A percentile compares a stretch with the other conserved stretches of the same genome.
Evolutionary conservation across 108 stramenopile genomes (phyloP).

Genomic region (Craspedostauros australis): DNA sequence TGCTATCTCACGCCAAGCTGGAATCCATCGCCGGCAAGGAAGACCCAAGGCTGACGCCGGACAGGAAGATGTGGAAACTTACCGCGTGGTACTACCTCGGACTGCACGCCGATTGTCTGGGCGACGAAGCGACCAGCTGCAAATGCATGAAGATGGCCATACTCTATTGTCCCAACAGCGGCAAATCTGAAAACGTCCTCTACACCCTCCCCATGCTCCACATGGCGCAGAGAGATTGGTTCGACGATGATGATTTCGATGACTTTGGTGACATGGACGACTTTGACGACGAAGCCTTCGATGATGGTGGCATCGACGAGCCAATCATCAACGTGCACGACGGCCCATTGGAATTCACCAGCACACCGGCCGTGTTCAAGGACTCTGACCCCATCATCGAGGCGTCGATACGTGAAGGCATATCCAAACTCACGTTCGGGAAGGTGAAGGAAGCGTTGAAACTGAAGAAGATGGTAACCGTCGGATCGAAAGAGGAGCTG

Average conservation of each 20-base stretch:
- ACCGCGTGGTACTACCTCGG: slow-evolving; percentile 74
- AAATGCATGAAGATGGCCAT: slow-evolving; percentile 80
- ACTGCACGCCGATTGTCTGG: slow-evolving; percentile 68
- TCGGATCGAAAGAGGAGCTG: slow-evolving; percentile 57
- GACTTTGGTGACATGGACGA: neutral
- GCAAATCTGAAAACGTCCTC: slow-evolving; percentile 62
- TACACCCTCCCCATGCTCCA: slow-evolving; percentile 67
- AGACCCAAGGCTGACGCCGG: slow-evolving; percentile 7
- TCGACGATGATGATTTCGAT: slow-evolving; percentile 61
- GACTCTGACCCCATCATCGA: slow-evolving; percentile 27
- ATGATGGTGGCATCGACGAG: slow-evolving; percentile 3
- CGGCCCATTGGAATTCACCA: neutral
- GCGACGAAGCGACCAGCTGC: slow-evolving; percentile 52
- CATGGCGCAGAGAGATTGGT: slow-evolving; percentile 78
- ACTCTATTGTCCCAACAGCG: slow-evolving; percentile 33
- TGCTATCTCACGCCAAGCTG: slow-evolving; percentile 53
- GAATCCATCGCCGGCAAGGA: slow-evolving; percentile 44
- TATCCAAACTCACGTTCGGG: slow-evolving; percentile 39
- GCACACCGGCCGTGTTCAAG: neutral
- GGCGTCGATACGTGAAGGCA: slow-evolving; percentile 37
- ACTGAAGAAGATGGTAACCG: slow-evolving; percentile 36
- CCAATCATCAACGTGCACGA: neutral
- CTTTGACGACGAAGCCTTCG: slow-evolving; percentile 12
- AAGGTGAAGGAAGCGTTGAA: slow-evolving; percentile 52
- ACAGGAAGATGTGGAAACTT: slow-evolving; percentile 73